phyloP scores from a whole-genome alignment of 1,284 basidiomycete genomes.

The Gastroboletus turbinatus region DNA sequence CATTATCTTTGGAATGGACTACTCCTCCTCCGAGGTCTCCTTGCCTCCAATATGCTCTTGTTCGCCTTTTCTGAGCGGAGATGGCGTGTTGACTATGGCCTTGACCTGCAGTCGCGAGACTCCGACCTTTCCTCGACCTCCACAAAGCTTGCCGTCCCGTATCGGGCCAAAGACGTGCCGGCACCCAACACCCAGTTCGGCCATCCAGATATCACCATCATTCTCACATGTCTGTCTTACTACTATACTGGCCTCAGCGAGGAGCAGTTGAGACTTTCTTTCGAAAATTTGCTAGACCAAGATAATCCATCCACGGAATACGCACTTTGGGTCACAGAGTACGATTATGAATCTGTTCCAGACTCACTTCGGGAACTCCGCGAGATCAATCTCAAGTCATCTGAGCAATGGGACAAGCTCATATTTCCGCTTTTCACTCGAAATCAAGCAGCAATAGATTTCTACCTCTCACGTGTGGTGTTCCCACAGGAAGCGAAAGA shows the following conservation, averaged over 20 bases:
- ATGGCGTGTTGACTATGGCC: conserved; percentile 52
- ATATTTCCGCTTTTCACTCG: conserved; percentile 37
- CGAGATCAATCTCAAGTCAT: conserved; percentile 43
- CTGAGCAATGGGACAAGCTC: conserved; percentile 30
- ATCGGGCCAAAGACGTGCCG: conserved; percentile 43
- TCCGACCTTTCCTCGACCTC: conserved; percentile 24
- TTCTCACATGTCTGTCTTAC: conserved; percentile 42
- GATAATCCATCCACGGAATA: conserved; percentile 47
- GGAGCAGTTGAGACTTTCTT: conserved; percentile 38
- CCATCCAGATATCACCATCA: conserved; percentile 50
- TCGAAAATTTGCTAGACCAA: conserved; percentile 39
- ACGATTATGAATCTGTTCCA: conserved; percentile 20
- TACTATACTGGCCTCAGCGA: conserved; percentile 35
- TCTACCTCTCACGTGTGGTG: conserved; percentile 39
- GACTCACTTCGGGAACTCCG: conserved; percentile 28
- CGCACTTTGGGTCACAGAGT: conserved; percentile 38
- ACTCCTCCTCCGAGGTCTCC: conserved; percentile 44
- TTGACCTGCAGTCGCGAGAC: conserved; percentile 14
- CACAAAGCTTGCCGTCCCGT: conserved; percentile 38
- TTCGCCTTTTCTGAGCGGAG: conserved; percentile 41
- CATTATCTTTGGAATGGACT: conserved; percentile 33
- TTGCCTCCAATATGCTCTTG: conserved; percentile 41
- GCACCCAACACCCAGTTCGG: conserved; percentile 49
- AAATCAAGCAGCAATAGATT: conserved; percentile 45
- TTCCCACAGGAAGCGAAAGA: conserved; percentile 37